Evolutionary conservation across 2,329 filamentous ascomycete species (phyloP), one percentile per base, ranked within the genome.

Genomic region (Beauveria sp.): DNA sequence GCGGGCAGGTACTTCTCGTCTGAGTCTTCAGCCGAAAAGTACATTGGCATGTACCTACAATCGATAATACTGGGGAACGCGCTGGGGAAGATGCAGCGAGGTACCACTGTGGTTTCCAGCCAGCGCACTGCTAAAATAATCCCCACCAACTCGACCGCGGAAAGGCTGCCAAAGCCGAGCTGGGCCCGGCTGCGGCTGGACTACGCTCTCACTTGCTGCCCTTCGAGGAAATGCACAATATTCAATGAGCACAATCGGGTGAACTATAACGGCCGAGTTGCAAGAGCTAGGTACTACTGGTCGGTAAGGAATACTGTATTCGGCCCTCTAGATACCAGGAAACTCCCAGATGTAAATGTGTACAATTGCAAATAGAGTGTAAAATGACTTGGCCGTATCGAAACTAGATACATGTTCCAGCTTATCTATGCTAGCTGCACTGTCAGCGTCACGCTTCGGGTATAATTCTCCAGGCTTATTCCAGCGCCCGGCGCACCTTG

Each of bases 401-500:
- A 53, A 48, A 34, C 12, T 53, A 53, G 22, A 48, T 59, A 28
- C 40, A 50, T 16, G 28, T 46, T 52, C 50, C 40, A 46, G 26
- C 48, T 46, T 28, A 53, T 41, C 47, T 37, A 59, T 59, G 24
- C 40, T 50, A 53, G 47, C 48, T 41, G 40, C 40, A 44, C 40
- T 46, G 26, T 28, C 37, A 59, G 37, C 37, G 16, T 44, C 56
- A 37, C 26, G 30, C 18, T 34, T 37, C 40, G 56, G 56, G 56
- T 53, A 59, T 59, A 50, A 52, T 43, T 54, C 30, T 47, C 43
- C 53, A 52, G 48, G 20, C 53, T 57, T 65, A 67, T 54, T 70
- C 67, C 46, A 64, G 63, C 56, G 63, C 51, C 50, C 63, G 64
- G 65, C 66, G 68, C 53, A 64, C 64, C 55, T 70, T 72, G 60